Evolutionary conservation across 2,329 filamentous ascomycete genomes (phyloP), one percentile per base, ranked within the genome.

Genomic region (Raffaelea albimanens): DNA sequence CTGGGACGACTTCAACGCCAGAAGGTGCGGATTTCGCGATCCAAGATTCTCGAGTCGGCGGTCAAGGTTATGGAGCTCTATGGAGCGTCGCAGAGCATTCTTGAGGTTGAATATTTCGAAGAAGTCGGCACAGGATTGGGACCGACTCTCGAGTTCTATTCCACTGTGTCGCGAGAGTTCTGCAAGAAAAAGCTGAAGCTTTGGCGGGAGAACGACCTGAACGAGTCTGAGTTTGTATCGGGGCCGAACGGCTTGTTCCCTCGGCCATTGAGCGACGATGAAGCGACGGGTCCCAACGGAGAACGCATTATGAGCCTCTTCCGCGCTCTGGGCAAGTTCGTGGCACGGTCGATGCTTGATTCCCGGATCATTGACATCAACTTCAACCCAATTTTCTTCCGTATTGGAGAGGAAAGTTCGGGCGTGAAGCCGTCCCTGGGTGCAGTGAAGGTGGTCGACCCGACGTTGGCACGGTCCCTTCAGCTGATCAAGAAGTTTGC

Each of bases 41-140:
- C 80, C n/a, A 89, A 94, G 58, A 96, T 98, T 41, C 73, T 98
- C 8, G 93, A 98, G 62, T 97, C 93, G 14, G 93, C 93, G 0
- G 74, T 97, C 63, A 98, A 98, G 66, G 93, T 98, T 25, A 97
- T 98, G 91, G 91, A 98, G 57, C 77, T 97, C 3, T 98, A 98
- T 58, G 93, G 93, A 1, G 87, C 87, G n/a, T 95, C 91, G 1
- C 87, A 95, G 50, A 97, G 91, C 62, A 87, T 97, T 23, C 70
- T 98, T 1, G 93, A 98, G 61, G 91, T 98, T 2, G 94, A 98
- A 60, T 98, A 98, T 60, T 98, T 98, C 56, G 93, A 97, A 59
- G 93, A 98, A 67, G 93, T 98, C 20, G 93, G 93, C 48, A 98
- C 94, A 21, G 93, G 93, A 42, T 74, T 98, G 41, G 93, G 93